Conservation (phyloP, 2,329 filamentous ascomycete genomes). For the Lachnellula subtilissima region DNA sequence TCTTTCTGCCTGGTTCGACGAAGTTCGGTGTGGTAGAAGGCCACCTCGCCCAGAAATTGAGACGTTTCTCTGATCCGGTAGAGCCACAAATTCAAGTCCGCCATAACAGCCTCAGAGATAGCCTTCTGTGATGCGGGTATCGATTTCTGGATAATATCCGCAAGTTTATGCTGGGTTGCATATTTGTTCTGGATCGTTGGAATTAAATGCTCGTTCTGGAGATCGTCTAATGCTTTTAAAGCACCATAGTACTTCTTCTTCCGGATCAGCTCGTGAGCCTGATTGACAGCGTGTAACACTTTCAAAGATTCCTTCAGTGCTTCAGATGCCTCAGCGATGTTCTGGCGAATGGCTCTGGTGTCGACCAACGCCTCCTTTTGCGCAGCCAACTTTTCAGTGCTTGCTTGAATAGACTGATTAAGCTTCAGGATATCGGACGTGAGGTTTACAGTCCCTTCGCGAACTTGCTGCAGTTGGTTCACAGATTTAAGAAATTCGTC, state of each 20-base stretch:
- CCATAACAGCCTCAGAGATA: conserved; percentile 96
- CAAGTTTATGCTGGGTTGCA: conserved; percentile 89
- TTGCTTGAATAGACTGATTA: conserved; percentile 91
- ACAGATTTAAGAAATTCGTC: conserved; percentile 94
- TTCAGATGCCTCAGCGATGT: conserved; percentile 87
- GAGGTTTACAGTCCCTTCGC: conserved; percentile 82
- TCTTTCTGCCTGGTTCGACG: conserved; percentile 79
- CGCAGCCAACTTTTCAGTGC: conserved; percentile 87
- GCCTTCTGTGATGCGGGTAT: conserved; percentile 88
- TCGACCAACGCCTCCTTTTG: conserved; percentile 95
- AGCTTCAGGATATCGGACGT: conserved; percentile 88
- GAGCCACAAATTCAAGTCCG: conserved; percentile 93
- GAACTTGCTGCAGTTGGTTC: conserved; percentile 85
- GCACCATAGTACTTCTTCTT: conserved; percentile 96
- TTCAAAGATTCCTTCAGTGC: conserved; percentile 88
- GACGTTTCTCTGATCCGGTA: conserved; percentile 93
- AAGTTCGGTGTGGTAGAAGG: conserved; percentile 92
- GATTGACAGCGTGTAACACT: conserved; percentile 86
- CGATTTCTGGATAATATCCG: conserved; percentile 91
- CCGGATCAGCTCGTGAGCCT: conserved; percentile 84
- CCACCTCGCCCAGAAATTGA: conserved; percentile 91
- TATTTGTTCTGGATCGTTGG: conserved; percentile 72
- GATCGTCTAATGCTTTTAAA: conserved; percentile 85
- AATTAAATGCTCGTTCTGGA: conserved; percentile 89
- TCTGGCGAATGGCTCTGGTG: conserved; percentile 85